Conservation (phyloP, 2,329 filamentous ascomycete genomes). For the Emmonsiellopsis sp. region DNA sequence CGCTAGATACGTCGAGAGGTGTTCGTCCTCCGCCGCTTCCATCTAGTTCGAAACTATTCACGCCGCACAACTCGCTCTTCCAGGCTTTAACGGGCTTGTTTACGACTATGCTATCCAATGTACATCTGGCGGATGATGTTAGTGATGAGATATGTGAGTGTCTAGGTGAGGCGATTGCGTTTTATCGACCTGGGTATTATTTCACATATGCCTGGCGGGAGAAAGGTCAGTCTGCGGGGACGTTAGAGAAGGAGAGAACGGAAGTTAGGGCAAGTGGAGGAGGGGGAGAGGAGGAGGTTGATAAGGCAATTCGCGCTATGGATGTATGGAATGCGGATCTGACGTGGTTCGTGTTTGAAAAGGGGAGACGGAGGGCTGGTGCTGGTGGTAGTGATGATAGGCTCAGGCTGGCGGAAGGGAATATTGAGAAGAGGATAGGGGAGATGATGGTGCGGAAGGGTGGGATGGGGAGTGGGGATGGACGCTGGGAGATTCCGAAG, state of each 20-base stretch:
- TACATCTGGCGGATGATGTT: constrained; percentile 29
- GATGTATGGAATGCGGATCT: constrained; percentile 32
- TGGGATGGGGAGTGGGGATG: background rate
- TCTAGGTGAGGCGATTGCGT: constrained; percentile 28
- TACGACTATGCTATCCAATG: constrained; percentile 28
- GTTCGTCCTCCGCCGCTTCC: constrained; percentile 8
- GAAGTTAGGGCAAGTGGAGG: constrained; percentile 21
- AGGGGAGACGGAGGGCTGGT: background rate
- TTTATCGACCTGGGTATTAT: constrained; percentile 26
- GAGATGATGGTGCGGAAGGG: background rate
- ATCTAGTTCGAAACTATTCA: constrained; percentile 22
- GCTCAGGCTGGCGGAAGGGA: background rate
- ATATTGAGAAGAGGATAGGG: constrained; percentile 4
- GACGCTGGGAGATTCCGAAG: background rate
- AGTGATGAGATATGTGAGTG: constrained; percentile 33
- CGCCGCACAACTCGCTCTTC: constrained; percentile 31
- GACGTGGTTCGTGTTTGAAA: constrained; percentile 31
- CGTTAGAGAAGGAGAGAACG: constrained; percentile 5
- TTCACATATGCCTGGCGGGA: constrained; percentile 12
- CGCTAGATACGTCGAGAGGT: background rate
- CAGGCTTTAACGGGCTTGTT: constrained; percentile 29
- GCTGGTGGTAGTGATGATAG: background rate
- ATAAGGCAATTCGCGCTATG: constrained; percentile 27
- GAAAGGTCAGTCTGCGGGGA: background rate
- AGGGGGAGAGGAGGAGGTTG: constrained; percentile 11